Evolutionary conservation across 257 asterid species (phyloP), one percentile per base, ranked within the genome.

Genomic region (Lithospermum erythrorhizon): DNA sequence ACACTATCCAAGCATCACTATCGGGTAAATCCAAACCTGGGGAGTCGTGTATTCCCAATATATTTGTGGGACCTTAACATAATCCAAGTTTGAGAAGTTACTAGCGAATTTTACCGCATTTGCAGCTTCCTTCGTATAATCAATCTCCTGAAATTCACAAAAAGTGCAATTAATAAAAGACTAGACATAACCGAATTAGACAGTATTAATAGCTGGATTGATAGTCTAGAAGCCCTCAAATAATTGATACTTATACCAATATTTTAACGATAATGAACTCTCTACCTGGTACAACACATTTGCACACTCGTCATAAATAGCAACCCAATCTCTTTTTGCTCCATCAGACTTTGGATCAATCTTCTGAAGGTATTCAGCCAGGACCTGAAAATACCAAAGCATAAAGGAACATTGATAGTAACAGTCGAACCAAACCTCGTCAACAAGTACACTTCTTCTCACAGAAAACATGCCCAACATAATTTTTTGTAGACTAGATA

Each of bases 251-350:
- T n/a, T n/a, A n/a, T n/a, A n/a, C n/a, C n/a, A n/a, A n/a, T n/a
- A 27, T 6, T 63, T 5, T 25, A 62, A 25, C 35, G 57, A 65
- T 21, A 6, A 55, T 25, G 25, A 63, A 62, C 57, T 15, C 14
- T 32, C 71, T 63, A 87, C 98, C 89, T 87, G 91, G 75, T 93
- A 93, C 52, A 89, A 76, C 67, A 93, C 98, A 70, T 45, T 89
- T 18, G 97, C 97, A 65, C 98, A 93, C 76, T 93, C 98, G 61
- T 93, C 98, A 64, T 93, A 86, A 64, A 93, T 89, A 55, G 98
- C 97, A 48, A 88, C 98, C 98, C 98, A 93, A 59, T 93, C 98
- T 77, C 98, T 79, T 77, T 93, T 93, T 24, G 98, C 98, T n/a
- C 97, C 98, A 73, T 93, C 98, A 7, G 98, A 93, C 76, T 93